These are phyloP conservation scores for Cryptococcus sp. DNA, from an alignment of 1,284 basidiomycete species.

Conservation along the genomic window DNA sequence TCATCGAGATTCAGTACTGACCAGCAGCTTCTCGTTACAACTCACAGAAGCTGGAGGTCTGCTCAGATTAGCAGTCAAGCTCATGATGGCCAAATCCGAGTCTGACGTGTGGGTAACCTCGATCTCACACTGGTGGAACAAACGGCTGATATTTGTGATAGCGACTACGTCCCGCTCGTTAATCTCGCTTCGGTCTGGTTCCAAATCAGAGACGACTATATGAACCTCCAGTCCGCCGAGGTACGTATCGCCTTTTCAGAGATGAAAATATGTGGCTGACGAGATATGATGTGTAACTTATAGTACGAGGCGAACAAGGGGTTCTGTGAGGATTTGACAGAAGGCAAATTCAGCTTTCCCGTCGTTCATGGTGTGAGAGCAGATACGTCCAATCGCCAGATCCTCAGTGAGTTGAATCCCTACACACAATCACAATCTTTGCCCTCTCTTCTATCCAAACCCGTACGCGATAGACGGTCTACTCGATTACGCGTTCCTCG, in stretches of 20 bases:
- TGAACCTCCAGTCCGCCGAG: conserved; percentile 87
- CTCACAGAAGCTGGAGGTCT: conserved; percentile 87
- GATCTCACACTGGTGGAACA: not conserved
- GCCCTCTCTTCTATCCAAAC: not conserved
- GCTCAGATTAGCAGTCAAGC: conserved; percentile 86
- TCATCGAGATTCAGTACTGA: not conserved
- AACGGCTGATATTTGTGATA: conserved; percentile 44
- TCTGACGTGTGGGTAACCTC: conserved; percentile 61
- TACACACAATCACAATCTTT: not conserved
- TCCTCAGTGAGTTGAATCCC: conserved; percentile 66
- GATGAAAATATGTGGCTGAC: not conserved
- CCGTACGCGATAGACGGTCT: not conserved
- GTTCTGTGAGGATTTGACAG: conserved; percentile 90
- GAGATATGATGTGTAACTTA: not conserved
- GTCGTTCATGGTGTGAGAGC: conserved; percentile 84
- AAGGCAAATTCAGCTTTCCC: conserved; percentile 96
- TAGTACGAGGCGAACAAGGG: conserved; percentile 91
- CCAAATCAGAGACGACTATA: conserved; percentile 96
- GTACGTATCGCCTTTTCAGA: conserved; percentile 53
- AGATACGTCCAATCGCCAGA: conserved; percentile 69
- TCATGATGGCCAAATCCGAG: conserved; percentile 82
- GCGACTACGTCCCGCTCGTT: conserved; percentile 86
- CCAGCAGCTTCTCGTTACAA: not conserved
- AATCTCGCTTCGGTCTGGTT: conserved; percentile 93
- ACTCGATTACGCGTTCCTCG: not conserved